Base-by-base conservation (phyloP, 352 stramenopile genomes). In the Thalassiosira sp. region DNA sequence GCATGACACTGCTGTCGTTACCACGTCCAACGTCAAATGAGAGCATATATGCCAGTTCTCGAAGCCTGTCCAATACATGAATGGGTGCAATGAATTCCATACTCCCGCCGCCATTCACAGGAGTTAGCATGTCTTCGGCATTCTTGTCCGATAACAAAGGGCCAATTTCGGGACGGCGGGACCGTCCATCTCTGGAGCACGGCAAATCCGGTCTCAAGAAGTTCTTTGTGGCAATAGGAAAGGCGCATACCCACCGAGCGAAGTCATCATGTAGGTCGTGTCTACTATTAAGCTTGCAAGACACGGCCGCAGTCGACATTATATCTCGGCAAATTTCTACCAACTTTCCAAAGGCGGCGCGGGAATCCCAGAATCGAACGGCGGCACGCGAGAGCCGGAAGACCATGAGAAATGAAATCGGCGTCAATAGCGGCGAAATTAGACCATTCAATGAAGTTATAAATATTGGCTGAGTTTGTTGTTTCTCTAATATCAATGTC, bases 341-440 rank as follows among this genome's bases (percentile, higher is more conserved):
- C 25, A 84, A 54, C 25, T 61, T 69, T 51, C 76, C 76, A 33
- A 45, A 10, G 15, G 69, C 35, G 18, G 51, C 20, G 8, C 69
- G 42, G 48, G 69, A 45, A 46, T 80, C 76, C 76, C 76, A 84
- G 35, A 71, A 84, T 61, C 76, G 72, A 28, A 87, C 76, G 1
- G 79, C 79, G 18, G 76, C 81, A 46, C 86, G 75, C 56, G 81
- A 80, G 10, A 92, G 53, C 31, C 84, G 74, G 68, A 92, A 92
- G n/a, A 83, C 75, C 18, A 92, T 46, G 2, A 90, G 60, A 57
- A 92, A 92, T 25, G 77, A 70, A 20, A 91, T 24, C 25, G 81
- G 80, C 8, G 72, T 75, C 18, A 78, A 5, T 1, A 82, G 22
- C 18, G 67, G 60, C 8, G 31, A 37, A 10, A 37, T 37, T 37